A percentile compares a stretch with the other conserved stretches of the same genome.
Conservation (phyloP, 164 flowering plant genomes). For the Aristolochia californica region DNA sequence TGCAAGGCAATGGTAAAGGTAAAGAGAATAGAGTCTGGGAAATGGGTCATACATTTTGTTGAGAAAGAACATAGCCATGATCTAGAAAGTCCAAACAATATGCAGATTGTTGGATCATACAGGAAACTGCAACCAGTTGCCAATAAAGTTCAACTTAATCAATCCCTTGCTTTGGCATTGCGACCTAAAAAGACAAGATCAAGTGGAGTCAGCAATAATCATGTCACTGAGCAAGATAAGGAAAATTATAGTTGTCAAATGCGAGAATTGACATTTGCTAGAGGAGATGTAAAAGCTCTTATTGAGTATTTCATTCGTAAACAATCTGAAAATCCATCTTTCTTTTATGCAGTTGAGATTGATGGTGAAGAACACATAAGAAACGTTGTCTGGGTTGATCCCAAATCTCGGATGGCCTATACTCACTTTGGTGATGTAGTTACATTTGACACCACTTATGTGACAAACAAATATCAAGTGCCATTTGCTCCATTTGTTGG, state of each 20-base stretch:
- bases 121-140: constrained; percentile 1
- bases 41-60: constrained; percentile 61
- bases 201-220: not conserved
- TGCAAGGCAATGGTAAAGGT: constrained; percentile 65
- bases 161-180: not conserved
- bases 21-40: constrained; percentile 36
- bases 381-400: constrained; percentile 11
- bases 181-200: not conserved
- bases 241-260: not conserved
- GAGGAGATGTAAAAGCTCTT: constrained; percentile 5
- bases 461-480: constrained; percentile 1
- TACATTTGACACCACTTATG: constrained; percentile 5
- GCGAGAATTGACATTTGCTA: not conserved
- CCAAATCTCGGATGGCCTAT: constrained; percentile 7
- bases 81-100: constrained; percentile 39
- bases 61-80: constrained; percentile 70
- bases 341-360: constrained; percentile 12
- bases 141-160: not conserved
- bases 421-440: constrained; percentile 11
- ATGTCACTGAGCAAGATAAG: not conserved
- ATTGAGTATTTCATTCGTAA: constrained; percentile 5
- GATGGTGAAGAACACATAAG: constrained; percentile 9
- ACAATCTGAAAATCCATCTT: constrained; percentile 9
- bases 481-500: constrained; percentile 10
- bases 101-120: constrained; percentile 41